These are phyloP conservation scores for Peronospora belbahrii DNA, from an alignment of 352 stramenopile genomes.

Conservation along the genomic window DNA sequence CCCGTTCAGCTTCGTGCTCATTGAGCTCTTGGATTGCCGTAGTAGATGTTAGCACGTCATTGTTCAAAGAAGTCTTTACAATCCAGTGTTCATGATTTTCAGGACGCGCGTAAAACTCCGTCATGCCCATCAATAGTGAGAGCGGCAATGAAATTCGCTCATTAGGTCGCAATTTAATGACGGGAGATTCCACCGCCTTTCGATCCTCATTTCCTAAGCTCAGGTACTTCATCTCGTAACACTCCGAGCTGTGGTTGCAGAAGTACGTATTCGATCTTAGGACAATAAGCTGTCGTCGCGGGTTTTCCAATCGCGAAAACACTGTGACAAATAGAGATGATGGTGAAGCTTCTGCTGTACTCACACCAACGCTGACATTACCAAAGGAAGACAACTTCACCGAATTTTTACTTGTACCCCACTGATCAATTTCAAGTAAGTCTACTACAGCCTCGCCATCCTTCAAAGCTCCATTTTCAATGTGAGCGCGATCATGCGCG, in stretches of 20 bases:
- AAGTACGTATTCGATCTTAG: conserved; percentile 79
- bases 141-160: conserved; percentile 63
- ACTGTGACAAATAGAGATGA: conserved; percentile 60
- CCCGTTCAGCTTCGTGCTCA: conserved; percentile 39
- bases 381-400: conserved; percentile 52
- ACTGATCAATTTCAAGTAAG: conserved; percentile 50
- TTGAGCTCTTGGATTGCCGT: conserved; percentile 50
- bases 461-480: conserved; percentile 31
- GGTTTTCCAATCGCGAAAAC: conserved; percentile 66
- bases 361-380: conserved; percentile 48
- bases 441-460: conserved; percentile 39
- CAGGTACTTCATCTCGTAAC: conserved; percentile 72
- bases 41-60: conserved; percentile 60
- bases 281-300: conserved; percentile 48
- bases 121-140: conserved; percentile 71
- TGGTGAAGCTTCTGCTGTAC: conserved; percentile 23
- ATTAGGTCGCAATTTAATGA: conserved; percentile 50
- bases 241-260: conserved; percentile 69
- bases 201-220: conserved; percentile 40
- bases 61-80: conserved; percentile 65
- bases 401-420: conserved; percentile 32
- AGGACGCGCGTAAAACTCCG: conserved; percentile 70
- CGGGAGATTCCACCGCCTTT: conserved; percentile 43
- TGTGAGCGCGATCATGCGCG: conserved; percentile 40
- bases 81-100: conserved; percentile 66